Percentiles rank a stretch among this genome's conserved stretches.
Conservation (phyloP, 164 flowering plant genomes). For the Chimonanthus praecox region DNA sequence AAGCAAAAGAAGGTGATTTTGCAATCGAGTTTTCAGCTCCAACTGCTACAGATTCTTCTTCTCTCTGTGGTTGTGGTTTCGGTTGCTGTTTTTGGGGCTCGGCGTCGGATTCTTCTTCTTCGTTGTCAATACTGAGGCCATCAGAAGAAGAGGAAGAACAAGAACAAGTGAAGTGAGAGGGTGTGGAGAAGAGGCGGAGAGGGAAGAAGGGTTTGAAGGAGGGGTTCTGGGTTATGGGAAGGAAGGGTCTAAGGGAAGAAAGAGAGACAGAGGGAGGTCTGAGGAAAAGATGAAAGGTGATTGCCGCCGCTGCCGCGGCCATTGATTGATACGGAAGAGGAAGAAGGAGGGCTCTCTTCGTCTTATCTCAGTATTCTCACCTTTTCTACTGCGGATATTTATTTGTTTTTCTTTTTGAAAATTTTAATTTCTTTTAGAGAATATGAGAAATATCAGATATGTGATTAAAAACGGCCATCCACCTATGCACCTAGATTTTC, state of each 20-base stretch:
- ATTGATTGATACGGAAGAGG: neutral
- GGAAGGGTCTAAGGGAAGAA: neutral
- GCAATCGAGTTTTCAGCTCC: neutral
- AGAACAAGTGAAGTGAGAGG: neutral
- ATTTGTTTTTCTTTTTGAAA: no score
- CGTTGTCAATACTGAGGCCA: neutral
- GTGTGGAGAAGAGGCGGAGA: neutral
- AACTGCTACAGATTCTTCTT: neutral
- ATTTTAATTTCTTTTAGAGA: no score
- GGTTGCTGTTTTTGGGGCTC: neutral
- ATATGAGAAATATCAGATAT: no score
- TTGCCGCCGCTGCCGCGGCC: constrained; percentile 5
- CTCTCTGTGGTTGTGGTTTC: neutral
- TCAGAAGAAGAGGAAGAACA: neutral
- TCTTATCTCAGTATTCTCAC: neutral
- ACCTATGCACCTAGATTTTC: no score
- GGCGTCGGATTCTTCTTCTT: neutral
- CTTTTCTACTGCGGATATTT: no score
- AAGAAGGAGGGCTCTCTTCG: neutral
- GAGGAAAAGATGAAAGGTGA: constrained; percentile 8
- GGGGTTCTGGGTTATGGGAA: neutral
- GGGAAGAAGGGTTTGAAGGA: neutral
- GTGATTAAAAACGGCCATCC: no score
- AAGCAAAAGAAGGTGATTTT: neutral
- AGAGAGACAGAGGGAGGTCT: constrained; percentile 13